These are phyloP conservation scores for Solanum ahanhuiri DNA, from an alignment of 257 asterid species.

Conservation along the genomic window DNA sequence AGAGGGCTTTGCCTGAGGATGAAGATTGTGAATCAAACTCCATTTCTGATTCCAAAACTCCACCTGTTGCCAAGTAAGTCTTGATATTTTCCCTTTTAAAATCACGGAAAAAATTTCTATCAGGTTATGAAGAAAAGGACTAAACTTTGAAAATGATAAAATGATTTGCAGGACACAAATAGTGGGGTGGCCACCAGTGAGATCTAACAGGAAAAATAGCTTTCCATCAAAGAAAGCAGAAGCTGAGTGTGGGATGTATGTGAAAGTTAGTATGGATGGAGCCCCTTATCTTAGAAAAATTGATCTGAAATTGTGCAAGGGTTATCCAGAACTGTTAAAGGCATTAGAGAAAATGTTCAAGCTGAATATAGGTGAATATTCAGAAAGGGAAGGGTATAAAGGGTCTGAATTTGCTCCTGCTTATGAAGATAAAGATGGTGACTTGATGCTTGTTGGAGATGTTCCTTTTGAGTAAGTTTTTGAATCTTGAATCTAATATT, in stretches of 20 bases:
- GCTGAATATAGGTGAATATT: constrained; percentile 70
- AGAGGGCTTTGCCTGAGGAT: constrained; percentile 36
- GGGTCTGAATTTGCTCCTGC: constrained; percentile 92
- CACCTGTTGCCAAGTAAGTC: constrained; percentile 50
- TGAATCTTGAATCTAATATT: neutral
- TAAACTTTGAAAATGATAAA: neutral
- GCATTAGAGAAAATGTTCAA: constrained; percentile 78
- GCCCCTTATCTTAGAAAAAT: constrained; percentile 81
- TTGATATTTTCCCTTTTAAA: neutral
- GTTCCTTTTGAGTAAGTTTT: constrained; percentile 72
- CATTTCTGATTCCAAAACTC: constrained; percentile 13
- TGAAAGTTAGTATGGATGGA: constrained; percentile 89
- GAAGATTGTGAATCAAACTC: constrained; percentile 12
- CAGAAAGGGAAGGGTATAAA: constrained; percentile 81
- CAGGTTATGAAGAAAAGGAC: neutral
- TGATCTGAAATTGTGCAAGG: constrained; percentile 47
- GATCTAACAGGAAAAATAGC: constrained; percentile 43
- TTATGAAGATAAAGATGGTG: constrained; percentile 89
- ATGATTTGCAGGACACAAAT: constrained; percentile 33
- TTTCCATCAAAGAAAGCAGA: constrained; percentile 20
- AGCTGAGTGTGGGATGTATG: constrained; percentile 39
- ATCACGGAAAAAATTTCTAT: neutral
- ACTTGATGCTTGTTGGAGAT: constrained; percentile 89
- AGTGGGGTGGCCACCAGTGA: constrained; percentile 70
- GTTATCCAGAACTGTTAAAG: constrained; percentile 42